These are phyloP conservation scores for Paecilomyces niveus DNA, from an alignment of 2,329 filamentous ascomycete genomes.

Conservation along the genomic window DNA sequence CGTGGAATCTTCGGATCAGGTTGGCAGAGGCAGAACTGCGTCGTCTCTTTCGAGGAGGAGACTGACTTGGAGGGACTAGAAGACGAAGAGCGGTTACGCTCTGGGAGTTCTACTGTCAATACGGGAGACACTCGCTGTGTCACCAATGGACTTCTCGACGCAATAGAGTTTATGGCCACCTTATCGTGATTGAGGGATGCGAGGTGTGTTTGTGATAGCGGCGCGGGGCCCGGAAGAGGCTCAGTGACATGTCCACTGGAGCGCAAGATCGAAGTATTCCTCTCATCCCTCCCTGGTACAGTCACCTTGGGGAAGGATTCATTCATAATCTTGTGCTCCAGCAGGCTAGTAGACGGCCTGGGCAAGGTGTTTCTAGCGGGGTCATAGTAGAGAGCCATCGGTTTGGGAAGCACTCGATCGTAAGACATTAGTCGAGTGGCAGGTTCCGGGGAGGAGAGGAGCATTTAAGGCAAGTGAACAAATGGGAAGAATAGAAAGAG, in stretches of 20 bases:
- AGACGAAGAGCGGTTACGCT: constrained; percentile 22
- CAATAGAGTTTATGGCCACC: constrained; percentile 14
- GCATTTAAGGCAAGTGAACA: constrained; percentile 6
- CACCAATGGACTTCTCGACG: constrained; percentile 9
- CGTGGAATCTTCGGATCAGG: constrained; percentile 65
- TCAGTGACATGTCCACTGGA: background rate
- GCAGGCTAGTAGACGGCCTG: constrained; percentile 26
- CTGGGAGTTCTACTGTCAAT: constrained; percentile 15
- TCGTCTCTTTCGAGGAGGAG: constrained; percentile 34
- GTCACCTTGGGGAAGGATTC: constrained; percentile 18
- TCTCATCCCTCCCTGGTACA: background rate
- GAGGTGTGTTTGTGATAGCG: constrained; percentile 15
- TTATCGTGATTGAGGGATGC: constrained; percentile 19
- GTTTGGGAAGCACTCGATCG: constrained; percentile 41
- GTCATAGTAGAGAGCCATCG: constrained; percentile 36
- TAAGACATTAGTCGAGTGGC: constrained; percentile 32
- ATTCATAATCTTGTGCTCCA: constrained; percentile 38
- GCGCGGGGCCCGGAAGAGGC: constrained; percentile 2
- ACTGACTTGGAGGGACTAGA: constrained; percentile 27
- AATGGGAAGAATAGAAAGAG: constrained; percentile 10
- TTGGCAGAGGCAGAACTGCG: constrained; percentile 62
- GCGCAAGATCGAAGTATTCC: background rate
- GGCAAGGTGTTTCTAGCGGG: constrained; percentile 23
- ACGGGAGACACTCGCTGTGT: constrained; percentile 10
- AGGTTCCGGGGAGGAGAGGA: constrained; percentile 1